Percentiles rank a stretch among this genome's conserved stretches.
Conservation (phyloP, 805 yeast genomes). For the Yamadazyma tumulicola region DNA sequence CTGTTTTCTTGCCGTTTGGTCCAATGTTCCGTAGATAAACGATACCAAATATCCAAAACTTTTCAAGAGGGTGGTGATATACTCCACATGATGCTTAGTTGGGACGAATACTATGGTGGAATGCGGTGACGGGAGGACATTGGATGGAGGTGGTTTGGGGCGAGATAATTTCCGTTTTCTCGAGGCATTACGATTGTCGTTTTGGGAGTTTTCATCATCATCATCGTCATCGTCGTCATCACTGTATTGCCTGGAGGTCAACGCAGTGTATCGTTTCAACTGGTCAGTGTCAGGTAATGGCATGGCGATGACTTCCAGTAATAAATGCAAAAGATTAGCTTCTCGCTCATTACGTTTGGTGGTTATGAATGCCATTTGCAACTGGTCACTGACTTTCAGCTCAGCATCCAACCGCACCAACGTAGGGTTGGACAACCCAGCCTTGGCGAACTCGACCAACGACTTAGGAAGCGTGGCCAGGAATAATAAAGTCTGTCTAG, state of each 20-base stretch:
- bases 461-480: constrained; percentile 94
- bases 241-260: constrained; percentile 48
- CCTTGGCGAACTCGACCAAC: constrained; percentile 94
- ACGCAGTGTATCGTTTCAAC: constrained; percentile 46
- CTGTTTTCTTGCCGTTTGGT: constrained; percentile 89
- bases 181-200: constrained; percentile 26
- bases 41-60: constrained; percentile 84
- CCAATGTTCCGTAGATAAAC: constrained; percentile 89
- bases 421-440: constrained; percentile 90
- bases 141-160: constrained; percentile 70
- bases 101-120: constrained; percentile 95
- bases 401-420: constrained; percentile 92
- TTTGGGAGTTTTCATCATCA: constrained; percentile 23
- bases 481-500: constrained; percentile 83
- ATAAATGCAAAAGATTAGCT: constrained; percentile 70
- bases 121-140: constrained; percentile 74
- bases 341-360: constrained; percentile 85
- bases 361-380: constrained; percentile 84
- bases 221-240: constrained; percentile 46
- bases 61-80: constrained; percentile 64
- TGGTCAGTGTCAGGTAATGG: constrained; percentile 78
- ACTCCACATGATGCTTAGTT: constrained; percentile 97
- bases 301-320: constrained; percentile 81
- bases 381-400: constrained; percentile 80
- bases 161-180: constrained; percentile 43